Base-by-base conservation (phyloP, 805 yeast genomes). In the Lipomyces mesembrius region DNA sequence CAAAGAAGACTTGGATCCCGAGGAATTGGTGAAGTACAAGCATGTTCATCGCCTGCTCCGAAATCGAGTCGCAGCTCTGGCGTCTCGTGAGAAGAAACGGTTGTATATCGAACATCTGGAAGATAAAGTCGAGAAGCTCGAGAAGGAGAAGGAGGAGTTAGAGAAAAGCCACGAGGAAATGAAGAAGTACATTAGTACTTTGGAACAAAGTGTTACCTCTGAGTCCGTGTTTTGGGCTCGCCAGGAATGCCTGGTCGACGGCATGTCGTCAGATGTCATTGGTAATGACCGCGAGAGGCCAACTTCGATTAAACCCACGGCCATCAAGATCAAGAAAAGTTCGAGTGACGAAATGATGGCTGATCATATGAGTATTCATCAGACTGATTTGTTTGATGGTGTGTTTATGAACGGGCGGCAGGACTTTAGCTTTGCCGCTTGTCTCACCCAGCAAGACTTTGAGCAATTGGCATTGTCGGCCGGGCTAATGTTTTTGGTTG, bases 31-130 rank as follows among this genome's bases (percentile, higher is more conserved):
- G 32, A 56, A 68, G 32, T 68, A 66, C 54, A 68, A 68, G 59
- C 71, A 68, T 37, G 67, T 66, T 20, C 70, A 62, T 17, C 61
- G 71, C 3, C 52, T 68, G 43, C 49, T 68, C 57, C 62, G 71
- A 20, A 68, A 68, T n/a, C 64, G 71, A 8, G 65, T 68, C 25
- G 71, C 71, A 22, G 71, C 71, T 14, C 56, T 68, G 17, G 70
- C 71, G 20, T 68, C 71, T 3, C 55, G 71, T 17, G 71, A 68
- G 60, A 68, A 68, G 63, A 65, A 65, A 58, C 37, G 67, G 17
- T 51, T 68, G 59, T 68, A 66, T 29, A 67, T 66, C 22, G 71
- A 66, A 51, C 70, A 62, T 35, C 63, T 68, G 12, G 71, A 68
- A 46, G 55, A 46, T 12, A 57, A 60, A 32, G 62, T 53, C 49